Percentiles rank a stretch among this genome's conserved stretches.
Evolutionary conservation across 1,284 basidiomycete genomes (phyloP).

Genomic region (Trametes pubescens): DNA sequence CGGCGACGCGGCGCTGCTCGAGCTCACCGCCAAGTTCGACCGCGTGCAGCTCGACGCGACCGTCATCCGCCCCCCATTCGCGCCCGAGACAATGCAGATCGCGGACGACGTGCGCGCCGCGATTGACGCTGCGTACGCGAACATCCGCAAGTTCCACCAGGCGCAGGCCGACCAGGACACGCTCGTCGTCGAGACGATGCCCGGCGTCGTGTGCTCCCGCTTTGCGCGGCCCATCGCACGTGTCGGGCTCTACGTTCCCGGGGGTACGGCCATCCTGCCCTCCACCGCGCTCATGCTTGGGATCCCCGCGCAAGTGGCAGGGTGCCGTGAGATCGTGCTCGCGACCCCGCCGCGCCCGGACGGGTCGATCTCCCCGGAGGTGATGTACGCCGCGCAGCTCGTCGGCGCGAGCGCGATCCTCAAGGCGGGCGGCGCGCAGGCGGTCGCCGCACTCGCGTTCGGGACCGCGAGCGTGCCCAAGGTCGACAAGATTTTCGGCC

Average conservation of each 20-base stretch:
- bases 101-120: constrained; percentile 76
- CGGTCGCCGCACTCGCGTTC: constrained; percentile 97
- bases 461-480: constrained; percentile 97
- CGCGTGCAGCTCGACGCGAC: constrained; percentile 72
- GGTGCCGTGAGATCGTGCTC: constrained; percentile 91
- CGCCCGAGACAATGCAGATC: constrained; percentile 66
- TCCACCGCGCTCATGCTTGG: constrained; percentile 99
- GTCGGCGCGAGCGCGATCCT: constrained; percentile 90
- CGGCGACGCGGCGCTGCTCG: constrained; percentile 89
- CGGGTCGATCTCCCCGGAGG: constrained; percentile 92
- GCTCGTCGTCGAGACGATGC: constrained; percentile 95
- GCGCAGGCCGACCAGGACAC: constrained; percentile 80
- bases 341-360: constrained; percentile 95
- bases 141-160: constrained; percentile 91
- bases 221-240: constrained; percentile 94
- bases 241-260: constrained; percentile 97
- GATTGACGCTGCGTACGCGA: constrained; percentile 92
- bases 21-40: constrained; percentile 95
- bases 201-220: constrained; percentile 93
- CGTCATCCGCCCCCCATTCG: constrained; percentile 73
- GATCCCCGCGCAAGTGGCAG: constrained; percentile 97
- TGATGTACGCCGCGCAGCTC: constrained; percentile 92
- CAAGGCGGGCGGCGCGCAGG: constrained; percentile 96
- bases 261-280: constrained; percentile 95
- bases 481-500: constrained; percentile 99